phyloP scores from a whole-genome alignment of 2,329 filamentous ascomycete species.

The Phialophora expanda region DNA sequence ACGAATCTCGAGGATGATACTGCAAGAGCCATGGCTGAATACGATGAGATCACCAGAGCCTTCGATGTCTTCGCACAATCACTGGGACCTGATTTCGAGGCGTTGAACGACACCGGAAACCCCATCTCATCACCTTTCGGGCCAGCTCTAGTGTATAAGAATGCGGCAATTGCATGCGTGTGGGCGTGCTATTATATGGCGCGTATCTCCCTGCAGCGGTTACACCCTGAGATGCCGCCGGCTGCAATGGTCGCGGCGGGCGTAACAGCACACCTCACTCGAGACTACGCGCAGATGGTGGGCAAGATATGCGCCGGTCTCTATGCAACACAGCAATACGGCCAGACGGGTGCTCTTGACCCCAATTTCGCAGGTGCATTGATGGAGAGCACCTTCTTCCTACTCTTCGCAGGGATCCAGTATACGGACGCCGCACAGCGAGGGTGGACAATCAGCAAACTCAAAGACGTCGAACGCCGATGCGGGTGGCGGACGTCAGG shows the following conservation, averaged over 20 bases:
- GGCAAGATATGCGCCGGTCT: slow-evolving; percentile 80
- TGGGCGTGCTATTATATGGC: slow-evolving; percentile 89
- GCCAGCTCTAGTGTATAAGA: slow-evolving; percentile 77
- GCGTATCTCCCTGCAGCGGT: slow-evolving; percentile 78
- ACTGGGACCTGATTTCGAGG: slow-evolving; percentile 76
- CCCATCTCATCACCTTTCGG: slow-evolving; percentile 77
- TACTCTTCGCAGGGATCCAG: slow-evolving; percentile 87
- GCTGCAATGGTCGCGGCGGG: slow-evolving; percentile 86
- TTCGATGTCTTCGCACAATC: slow-evolving; percentile 57
- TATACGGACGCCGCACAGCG: slow-evolving; percentile 75
- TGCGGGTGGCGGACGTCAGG: slow-evolving; percentile 87
- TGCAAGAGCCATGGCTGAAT: slow-evolving; percentile 74
- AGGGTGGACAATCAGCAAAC: slow-evolving; percentile 74
- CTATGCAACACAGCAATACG: slow-evolving; percentile 45
- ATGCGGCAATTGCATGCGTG: slow-evolving; percentile 82
- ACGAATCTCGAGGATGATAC: slow-evolving; percentile 66
- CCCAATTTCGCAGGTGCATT: slow-evolving; percentile 80
- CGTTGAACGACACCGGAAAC: slow-evolving; percentile 69
- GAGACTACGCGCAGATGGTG: slow-evolving; percentile 71
- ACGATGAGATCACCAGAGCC: slow-evolving; percentile 61
- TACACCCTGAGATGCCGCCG: slow-evolving; percentile 88
- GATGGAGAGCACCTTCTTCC: slow-evolving; percentile 78
- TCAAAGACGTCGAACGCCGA: slow-evolving; percentile 75
- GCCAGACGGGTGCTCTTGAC: slow-evolving; percentile 61
- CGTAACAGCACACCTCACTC: slow-evolving; percentile 74